Evolutionary conservation across 2,329 filamentous ascomycete species (phyloP).

Genomic region (Pestalotiopsis sp.): DNA sequence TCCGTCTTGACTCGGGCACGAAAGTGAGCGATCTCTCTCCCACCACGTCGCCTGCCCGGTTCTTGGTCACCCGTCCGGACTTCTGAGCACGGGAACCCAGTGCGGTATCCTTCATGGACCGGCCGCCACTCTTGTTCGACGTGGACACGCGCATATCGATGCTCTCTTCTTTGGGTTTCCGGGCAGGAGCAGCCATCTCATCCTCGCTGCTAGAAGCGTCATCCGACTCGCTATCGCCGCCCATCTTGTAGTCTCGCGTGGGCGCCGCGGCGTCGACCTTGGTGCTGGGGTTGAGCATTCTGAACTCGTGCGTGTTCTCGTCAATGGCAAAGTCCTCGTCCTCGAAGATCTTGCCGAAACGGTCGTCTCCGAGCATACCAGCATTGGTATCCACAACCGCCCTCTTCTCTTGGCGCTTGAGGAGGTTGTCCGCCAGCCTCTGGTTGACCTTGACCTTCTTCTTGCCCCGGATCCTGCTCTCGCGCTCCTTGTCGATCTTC

Average conservation of each 20-base stretch:
- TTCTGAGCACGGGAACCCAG: conserved; percentile 60
- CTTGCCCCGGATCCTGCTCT: conserved; percentile 87
- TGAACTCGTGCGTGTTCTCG: conserved; percentile 85
- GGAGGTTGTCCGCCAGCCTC: conserved; percentile 73
- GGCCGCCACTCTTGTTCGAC: conserved; percentile 62
- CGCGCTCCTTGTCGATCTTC: conserved; percentile 96
- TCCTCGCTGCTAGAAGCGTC: conserved; percentile 41
- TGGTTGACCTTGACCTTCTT: conserved; percentile 99
- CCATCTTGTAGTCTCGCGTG: conserved; percentile 39
- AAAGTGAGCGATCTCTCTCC: conserved; percentile 75
- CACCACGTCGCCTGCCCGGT: conserved; percentile 50
- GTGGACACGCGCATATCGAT: conserved; percentile 71
- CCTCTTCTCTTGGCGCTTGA: conserved; percentile 65
- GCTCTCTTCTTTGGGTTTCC: conserved; percentile 30
- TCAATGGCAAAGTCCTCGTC: conserved; percentile 93
- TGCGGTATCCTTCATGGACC: conserved; percentile 56
- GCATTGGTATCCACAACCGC: conserved; percentile 59
- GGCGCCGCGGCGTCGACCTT: conserved; percentile 43
- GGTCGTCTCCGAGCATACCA: conserved; percentile 77
- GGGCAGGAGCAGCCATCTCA: conserved; percentile 28
- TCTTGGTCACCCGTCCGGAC: conserved; percentile 47
- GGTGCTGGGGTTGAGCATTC: conserved; percentile 86
- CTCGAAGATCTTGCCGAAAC: conserved; percentile 88
- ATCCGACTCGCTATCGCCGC: conserved; percentile 41
- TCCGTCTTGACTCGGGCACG: conserved; percentile 61